Percentiles rank a stretch among this genome's conserved stretches.
phyloP scores from a whole-genome alignment of 1,284 basidiomycete genomes.

The Gomphus bonarii region DNA sequence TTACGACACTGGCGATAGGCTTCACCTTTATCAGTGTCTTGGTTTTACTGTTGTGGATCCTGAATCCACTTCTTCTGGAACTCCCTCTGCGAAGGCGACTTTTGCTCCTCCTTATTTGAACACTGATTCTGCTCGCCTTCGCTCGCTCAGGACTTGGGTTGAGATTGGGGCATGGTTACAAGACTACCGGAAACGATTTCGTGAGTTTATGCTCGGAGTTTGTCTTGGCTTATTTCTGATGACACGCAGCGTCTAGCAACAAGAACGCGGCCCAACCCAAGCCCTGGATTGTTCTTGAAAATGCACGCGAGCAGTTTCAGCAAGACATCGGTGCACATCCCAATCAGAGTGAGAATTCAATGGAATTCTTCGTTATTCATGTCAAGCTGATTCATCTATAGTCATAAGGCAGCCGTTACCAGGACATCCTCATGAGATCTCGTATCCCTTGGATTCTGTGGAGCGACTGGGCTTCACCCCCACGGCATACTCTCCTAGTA shows the following conservation, averaged over 20 bases:
- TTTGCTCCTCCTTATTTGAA: constrained; percentile 43
- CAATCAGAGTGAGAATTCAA: constrained; percentile 48
- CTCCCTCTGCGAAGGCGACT: constrained; percentile 23
- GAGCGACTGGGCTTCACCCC: constrained; percentile 49
- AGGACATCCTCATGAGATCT: neutral
- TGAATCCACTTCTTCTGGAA: constrained; percentile 6
- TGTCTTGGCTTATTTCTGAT: constrained; percentile 2
- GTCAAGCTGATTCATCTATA: neutral
- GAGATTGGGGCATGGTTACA: constrained; percentile 57
- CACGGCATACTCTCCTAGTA: constrained; percentile 53
- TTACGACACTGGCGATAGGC: constrained; percentile 18
- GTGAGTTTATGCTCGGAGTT: constrained; percentile 24
- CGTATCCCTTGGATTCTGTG: constrained; percentile 1
- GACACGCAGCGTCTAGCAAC: neutral
- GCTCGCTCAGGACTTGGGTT: constrained; percentile 66
- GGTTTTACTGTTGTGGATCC: constrained; percentile 36
- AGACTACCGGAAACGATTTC: constrained; percentile 41
- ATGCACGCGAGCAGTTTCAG: constrained; percentile 58
- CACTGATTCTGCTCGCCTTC: constrained; percentile 43
- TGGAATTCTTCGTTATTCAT: neutral
- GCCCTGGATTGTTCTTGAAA: constrained; percentile 43
- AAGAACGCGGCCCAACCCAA: neutral
- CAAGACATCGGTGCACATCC: constrained; percentile 62
- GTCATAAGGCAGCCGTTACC: constrained; percentile 8
- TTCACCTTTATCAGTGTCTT: constrained; percentile 47